These are phyloP conservation scores for Cercospora zeina DNA, from an alignment of 2,329 filamentous ascomycete species.

Conservation along the genomic window DNA sequence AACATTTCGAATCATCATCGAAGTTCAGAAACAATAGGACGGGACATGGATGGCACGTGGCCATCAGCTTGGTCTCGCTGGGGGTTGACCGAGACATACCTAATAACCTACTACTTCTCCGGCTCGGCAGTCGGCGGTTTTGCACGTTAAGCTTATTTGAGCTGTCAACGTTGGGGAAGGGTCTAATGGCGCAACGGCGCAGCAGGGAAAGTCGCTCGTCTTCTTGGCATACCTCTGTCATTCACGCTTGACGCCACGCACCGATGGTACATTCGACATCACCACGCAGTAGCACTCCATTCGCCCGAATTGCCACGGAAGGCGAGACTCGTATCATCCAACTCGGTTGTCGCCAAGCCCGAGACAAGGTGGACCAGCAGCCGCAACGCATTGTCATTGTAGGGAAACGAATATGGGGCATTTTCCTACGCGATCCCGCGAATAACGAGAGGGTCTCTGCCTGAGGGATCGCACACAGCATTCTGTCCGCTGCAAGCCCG, in stretches of 20 bases:
- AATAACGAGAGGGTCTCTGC: neutral
- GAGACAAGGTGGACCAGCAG: neutral
- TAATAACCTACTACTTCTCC: neutral
- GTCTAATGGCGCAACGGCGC: neutral
- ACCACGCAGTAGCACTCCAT: neutral
- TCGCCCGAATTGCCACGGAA: neutral
- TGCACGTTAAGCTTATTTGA: conserved; percentile 1
- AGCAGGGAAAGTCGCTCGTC: neutral
- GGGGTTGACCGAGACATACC: conserved; percentile 6
- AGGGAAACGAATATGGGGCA: neutral
- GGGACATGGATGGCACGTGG: neutral
- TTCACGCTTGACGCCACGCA: neutral
- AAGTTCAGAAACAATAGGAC: neutral
- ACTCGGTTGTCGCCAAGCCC: neutral
- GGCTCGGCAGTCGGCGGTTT: conserved; percentile 8
- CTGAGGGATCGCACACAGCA: neutral
- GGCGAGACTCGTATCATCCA: neutral
- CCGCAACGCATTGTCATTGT: neutral
- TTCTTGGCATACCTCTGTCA: neutral
- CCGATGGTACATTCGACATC: conserved; percentile 2
- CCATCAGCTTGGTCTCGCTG: neutral
- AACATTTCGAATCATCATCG: neutral
- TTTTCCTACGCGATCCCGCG: neutral
- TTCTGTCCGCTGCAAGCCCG: neutral
- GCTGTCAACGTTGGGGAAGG: neutral